Conservation (phyloP, 495 filamentous ascomycete species). For the Margaritispora aquatica region DNA sequence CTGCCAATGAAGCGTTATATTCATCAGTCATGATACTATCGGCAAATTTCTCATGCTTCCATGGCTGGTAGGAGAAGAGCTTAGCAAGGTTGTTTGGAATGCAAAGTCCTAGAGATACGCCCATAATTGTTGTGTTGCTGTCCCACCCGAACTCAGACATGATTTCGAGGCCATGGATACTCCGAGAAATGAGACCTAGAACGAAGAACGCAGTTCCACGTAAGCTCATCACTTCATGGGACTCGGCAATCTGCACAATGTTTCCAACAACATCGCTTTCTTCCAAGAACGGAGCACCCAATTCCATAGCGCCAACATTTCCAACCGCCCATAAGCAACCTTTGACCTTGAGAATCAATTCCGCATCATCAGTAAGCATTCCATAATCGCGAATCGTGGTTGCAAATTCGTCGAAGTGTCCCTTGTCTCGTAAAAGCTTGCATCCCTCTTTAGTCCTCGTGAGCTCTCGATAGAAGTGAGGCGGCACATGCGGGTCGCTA, state of each 20-base stretch:
- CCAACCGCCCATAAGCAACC: constrained; percentile 97
- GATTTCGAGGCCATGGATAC: constrained; percentile 86
- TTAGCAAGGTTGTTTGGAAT: constrained; percentile 72
- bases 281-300: constrained; percentile 89
- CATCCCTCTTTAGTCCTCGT: constrained; percentile 91
- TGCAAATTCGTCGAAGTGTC: constrained; percentile 92
- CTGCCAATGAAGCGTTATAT: constrained; percentile 25
- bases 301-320: constrained; percentile 96
- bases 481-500: constrained; percentile 61
- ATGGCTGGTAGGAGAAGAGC: constrained; percentile 57
- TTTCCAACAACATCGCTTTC: constrained; percentile 76
- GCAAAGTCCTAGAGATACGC: constrained; percentile 79
- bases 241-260: constrained; percentile 81
- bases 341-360: constrained; percentile 89
- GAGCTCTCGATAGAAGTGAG: constrained; percentile 95
- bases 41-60: constrained; percentile 38
- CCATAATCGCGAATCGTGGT: constrained; percentile 79
- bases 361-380: constrained; percentile 75
- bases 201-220: constrained; percentile 96
- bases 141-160: constrained; percentile 86
- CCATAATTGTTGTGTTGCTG: constrained; percentile 75
- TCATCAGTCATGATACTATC: constrained; percentile 35
- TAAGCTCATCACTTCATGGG: constrained; percentile 81
- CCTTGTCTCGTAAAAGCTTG: constrained; percentile 80
- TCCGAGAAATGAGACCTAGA: constrained; percentile 84